A percentile compares a stretch with the other conserved stretches of the same genome.
These are phyloP conservation scores for Diplogelasinospora grovesii DNA, from an alignment of 495 filamentous ascomycete species.

Conservation along the genomic window DNA sequence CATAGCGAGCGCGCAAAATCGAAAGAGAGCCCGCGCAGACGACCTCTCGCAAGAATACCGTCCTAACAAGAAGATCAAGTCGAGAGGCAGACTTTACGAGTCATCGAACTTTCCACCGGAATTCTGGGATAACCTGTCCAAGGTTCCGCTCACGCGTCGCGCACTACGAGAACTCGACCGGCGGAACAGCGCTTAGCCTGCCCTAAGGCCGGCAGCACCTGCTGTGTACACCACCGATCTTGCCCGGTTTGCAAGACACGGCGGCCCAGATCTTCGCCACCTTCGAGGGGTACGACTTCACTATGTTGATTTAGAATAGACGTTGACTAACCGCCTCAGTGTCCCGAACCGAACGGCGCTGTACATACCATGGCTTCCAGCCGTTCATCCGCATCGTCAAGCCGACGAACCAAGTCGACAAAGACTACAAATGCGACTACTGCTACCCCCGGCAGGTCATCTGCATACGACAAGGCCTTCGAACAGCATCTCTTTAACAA, in stretches of 20 bases:
- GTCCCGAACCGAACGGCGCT: slow-evolving; percentile 7
- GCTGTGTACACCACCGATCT: slow-evolving; percentile 10
- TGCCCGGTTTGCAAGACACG: slow-evolving; percentile 15
- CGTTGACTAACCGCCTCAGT: slow-evolving; percentile 9
- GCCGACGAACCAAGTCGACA: slow-evolving; percentile 9
- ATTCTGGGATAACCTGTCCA: slow-evolving; percentile 30
- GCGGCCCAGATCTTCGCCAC: slow-evolving; percentile 15
- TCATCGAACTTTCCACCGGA: slow-evolving; percentile 19
- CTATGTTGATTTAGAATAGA: neutral
- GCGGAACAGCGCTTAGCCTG: slow-evolving; percentile 15
- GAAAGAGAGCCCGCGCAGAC: slow-evolving; percentile 10
- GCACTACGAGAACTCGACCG: slow-evolving; percentile 32
- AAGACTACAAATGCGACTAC: neutral
- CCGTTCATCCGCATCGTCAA: slow-evolving; percentile 4
- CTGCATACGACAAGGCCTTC: slow-evolving; percentile 26
- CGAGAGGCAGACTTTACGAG: slow-evolving; percentile 3
- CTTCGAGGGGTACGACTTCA: slow-evolving; percentile 14
- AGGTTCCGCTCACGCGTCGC: slow-evolving; percentile 23
- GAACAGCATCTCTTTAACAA: slow-evolving; percentile 30
- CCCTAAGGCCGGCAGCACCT: slow-evolving; percentile 5
- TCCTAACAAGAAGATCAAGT: slow-evolving; percentile 16
- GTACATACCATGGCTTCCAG: slow-evolving; percentile 5
- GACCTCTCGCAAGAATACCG: slow-evolving; percentile 9
- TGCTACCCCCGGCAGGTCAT: slow-evolving; percentile 3
- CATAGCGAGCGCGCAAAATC: slow-evolving; percentile 10